These are phyloP conservation scores for Microdochium trichocladiopsis DNA, from an alignment of 2,329 filamentous ascomycete species.

Conservation along the genomic window DNA sequence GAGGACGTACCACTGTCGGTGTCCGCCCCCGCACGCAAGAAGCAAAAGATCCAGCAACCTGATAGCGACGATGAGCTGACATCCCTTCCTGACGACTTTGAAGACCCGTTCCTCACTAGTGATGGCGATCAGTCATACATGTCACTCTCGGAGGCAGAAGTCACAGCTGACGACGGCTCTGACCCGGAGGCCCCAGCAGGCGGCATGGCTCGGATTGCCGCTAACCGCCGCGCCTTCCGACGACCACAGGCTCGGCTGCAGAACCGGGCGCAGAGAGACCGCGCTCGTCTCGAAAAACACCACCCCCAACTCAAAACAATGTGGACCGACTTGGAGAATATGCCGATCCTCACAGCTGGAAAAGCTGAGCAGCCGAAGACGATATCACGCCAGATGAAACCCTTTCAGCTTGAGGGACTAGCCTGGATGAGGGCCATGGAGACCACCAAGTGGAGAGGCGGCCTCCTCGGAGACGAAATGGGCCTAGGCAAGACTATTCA, in stretches of 20 bases:
- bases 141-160: constrained; percentile 1
- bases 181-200: neutral
- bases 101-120: constrained; percentile 9
- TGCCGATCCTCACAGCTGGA: constrained; percentile 56
- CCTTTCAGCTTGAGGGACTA: constrained; percentile 88
- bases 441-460: constrained; percentile 75
- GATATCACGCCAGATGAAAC: constrained; percentile 80
- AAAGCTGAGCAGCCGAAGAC: constrained; percentile 64
- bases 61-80: constrained; percentile 2
- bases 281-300: constrained; percentile 61
- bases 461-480: constrained; percentile 95
- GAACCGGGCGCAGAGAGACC: constrained; percentile 35
- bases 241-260: constrained; percentile 8
- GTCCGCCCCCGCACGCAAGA: constrained; percentile 7
- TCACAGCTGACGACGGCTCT: constrained; percentile 4
- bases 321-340: constrained; percentile 71
- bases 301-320: constrained; percentile 78
- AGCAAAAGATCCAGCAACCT: constrained; percentile 1
- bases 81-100: neutral
- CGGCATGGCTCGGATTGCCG: constrained; percentile 3
- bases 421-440: constrained; percentile 95
- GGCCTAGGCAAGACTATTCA: constrained; percentile 98
- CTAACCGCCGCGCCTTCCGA: constrained; percentile 25
- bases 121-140: constrained; percentile 7
- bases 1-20: constrained; percentile 6